Evolutionary conservation across 164 flowering plant species (phyloP).

Genomic region (Vitis riparia): DNA sequence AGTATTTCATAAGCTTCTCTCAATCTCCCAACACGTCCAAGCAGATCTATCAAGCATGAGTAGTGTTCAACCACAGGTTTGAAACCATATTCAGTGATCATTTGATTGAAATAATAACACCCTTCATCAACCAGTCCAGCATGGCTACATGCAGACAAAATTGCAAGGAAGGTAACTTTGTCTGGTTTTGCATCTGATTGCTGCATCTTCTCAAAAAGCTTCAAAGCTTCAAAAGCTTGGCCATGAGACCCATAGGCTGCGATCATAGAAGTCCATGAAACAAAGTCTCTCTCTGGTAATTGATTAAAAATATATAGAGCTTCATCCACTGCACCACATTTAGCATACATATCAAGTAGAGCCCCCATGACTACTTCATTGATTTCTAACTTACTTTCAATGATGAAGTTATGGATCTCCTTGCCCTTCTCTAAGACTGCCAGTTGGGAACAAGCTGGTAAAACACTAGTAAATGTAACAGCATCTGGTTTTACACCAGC

Average conservation of each 20-base stretch:
- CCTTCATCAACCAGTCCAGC: constrained; percentile 75
- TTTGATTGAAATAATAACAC: constrained; percentile 42
- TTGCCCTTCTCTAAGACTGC: constrained; percentile 66
- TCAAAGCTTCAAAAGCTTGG: constrained; percentile 51
- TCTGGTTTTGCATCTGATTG: constrained; percentile 45
- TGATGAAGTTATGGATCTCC: constrained; percentile 48
- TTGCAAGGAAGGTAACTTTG: constrained; percentile 59
- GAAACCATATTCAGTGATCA: constrained; percentile 42
- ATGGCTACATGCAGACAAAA: constrained; percentile 73
- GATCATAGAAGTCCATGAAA: constrained; percentile 88
- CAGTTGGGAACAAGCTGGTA: constrained; percentile 69
- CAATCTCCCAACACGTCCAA: constrained; percentile 71
- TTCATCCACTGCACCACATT: constrained; percentile 73
- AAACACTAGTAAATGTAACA: constrained; percentile 54
- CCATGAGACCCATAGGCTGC: constrained; percentile 78
- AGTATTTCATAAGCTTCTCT: constrained; percentile 61
- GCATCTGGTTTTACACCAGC: constrained; percentile 49
- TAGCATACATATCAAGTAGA: constrained; percentile 77
- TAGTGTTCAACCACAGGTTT: constrained; percentile 57
- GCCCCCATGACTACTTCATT: constrained; percentile 68
- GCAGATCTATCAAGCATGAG: constrained; percentile 67
- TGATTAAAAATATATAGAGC: constrained; percentile 47
- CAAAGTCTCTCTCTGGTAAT: constrained; percentile 49
- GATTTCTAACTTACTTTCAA: constrained; percentile 36
- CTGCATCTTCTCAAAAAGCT: constrained; percentile 55